Conservation (phyloP, 2,329 filamentous ascomycete genomes). For the Fusarium paranaense region DNA sequence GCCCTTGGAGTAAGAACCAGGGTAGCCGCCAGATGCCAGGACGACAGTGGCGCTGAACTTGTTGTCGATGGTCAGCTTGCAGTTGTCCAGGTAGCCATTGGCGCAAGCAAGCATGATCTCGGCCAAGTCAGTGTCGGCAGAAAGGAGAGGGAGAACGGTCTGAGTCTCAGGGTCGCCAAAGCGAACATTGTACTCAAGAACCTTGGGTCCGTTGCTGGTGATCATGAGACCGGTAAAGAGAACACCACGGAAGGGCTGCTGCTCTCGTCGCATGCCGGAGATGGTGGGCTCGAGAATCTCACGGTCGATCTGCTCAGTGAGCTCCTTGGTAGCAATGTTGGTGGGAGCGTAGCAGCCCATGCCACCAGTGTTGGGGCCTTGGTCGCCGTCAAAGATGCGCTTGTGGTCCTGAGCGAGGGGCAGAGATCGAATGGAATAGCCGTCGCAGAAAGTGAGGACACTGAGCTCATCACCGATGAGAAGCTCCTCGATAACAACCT, state of each 20-base stretch:
- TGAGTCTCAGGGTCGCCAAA: slow-evolving; percentile 93
- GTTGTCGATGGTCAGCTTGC: slow-evolving; percentile 74
- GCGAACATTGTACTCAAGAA: slow-evolving; percentile 90
- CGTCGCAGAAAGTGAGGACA: slow-evolving; percentile 92
- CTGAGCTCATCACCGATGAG: slow-evolving; percentile 92
- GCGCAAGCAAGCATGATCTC: slow-evolving; percentile 88
- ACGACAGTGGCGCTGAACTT: slow-evolving; percentile 91
- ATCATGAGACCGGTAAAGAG: slow-evolving; percentile 96
- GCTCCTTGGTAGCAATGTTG: slow-evolving; percentile 77
- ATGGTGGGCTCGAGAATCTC: slow-evolving; percentile 92
- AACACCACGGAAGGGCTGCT: slow-evolving; percentile 78
- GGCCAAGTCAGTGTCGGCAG: slow-evolving; percentile 81
- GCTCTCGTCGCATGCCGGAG: slow-evolving; percentile 86
- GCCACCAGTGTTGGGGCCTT: slow-evolving; percentile 93
- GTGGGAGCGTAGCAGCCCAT: slow-evolving; percentile 99
- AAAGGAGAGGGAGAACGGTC: slow-evolving; percentile 81
- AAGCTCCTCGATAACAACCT: slow-evolving; percentile 96
- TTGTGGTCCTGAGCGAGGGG: slow-evolving; percentile 98
- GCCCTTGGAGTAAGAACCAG: slow-evolving; percentile 86
- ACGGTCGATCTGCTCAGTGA: slow-evolving; percentile 82
- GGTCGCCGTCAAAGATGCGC: slow-evolving; percentile 89
- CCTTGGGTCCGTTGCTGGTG: slow-evolving; percentile 80
- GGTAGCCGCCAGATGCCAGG: slow-evolving; percentile 93
- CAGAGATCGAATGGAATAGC: slow-evolving; percentile 83
- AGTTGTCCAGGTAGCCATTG: slow-evolving; percentile 76